Base-by-base conservation (phyloP, 495 filamentous ascomycete species). In the Xylaria acuta region DNA sequence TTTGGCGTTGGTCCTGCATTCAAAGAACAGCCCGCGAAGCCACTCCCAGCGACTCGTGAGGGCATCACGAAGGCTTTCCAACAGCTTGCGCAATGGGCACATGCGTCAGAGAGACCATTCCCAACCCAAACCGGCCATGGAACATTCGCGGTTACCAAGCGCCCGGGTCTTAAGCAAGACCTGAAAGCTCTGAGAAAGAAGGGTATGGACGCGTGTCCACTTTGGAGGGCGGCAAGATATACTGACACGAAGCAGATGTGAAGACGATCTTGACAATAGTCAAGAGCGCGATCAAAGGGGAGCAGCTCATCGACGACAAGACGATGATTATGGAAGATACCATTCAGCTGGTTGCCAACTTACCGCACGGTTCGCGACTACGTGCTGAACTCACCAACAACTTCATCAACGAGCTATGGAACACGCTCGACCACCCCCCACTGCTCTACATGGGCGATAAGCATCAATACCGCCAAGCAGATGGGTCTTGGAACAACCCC, bases 301-400 rank as follows among this genome's bases (percentile, higher is more conserved):
- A 92, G 22, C 87, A 90, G 66, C 74, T 89, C 27, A 73, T 82
- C 0, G 90, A 94, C 73, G 93, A 96, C 79, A 95, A 94, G 84
- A 93, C 91, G 25, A 90, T 91, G 83, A 81, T 92, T 70, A 94
- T 94, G 91, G 92, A 95, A 77, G 85, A 85, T n/a, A 84, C 91
- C 64, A 93, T 93, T 75, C 90, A 93, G 82, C 86, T 95, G 54
- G 92, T 93, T 30, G 85, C 89, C 63, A 86, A 86, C 67, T 83
- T 94, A 53, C 91, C 91, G 7, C 78, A 84, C 43, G 77, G 86
- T 71, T 93, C 92, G 9, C 90, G 89, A 76, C 85, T 84, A 69
- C 83, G 92, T 11, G 79, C 76, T 14, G 88, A 92, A 67, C 83
- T 95, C 66, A 94, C 90, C 34, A 91, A 92, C 74, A 78, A 80